Conservation (phyloP, 495 filamentous ascomycete genomes). For the Usnea hakonensis region DNA sequence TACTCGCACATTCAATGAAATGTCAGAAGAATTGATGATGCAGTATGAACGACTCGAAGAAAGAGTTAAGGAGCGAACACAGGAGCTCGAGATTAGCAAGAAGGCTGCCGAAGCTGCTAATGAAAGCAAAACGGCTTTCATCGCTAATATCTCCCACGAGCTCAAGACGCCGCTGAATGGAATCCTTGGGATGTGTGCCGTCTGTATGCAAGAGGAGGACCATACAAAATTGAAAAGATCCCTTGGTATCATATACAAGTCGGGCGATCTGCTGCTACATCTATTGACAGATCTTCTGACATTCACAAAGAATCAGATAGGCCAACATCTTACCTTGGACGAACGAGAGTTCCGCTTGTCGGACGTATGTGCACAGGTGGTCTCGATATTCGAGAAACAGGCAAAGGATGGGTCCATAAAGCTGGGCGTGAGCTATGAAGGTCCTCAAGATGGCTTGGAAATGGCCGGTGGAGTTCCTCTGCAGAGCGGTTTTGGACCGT, state of each 20-base stretch:
- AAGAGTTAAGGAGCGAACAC: constrained; percentile 72
- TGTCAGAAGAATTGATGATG: constrained; percentile 81
- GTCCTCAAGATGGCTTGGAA: constrained; percentile 38
- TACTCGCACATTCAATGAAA: constrained; percentile 82
- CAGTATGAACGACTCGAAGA: constrained; percentile 80
- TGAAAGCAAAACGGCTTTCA: constrained; percentile 90
- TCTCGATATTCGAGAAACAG: constrained; percentile 83
- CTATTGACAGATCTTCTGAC: constrained; percentile 85
- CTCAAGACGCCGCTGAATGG: constrained; percentile 89
- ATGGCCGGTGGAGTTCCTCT: constrained; percentile 29
- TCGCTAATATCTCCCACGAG: constrained; percentile 93
- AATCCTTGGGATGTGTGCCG: constrained; percentile 86
- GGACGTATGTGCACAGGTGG: constrained; percentile 70
- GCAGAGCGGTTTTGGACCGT: constrained; percentile 47
- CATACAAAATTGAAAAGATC: constrained; percentile 66
- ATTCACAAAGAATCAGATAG: constrained; percentile 91
- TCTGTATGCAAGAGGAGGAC: constrained; percentile 86
- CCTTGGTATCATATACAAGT: constrained; percentile 80
- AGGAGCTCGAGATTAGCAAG: constrained; percentile 79
- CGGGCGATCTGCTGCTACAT: constrained; percentile 77
- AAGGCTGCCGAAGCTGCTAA: constrained; percentile 87
- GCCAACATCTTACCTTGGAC: constrained; percentile 67
- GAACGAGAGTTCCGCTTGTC: constrained; percentile 77
- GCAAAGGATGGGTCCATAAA: constrained; percentile 68
- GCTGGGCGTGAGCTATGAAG: constrained; percentile 61